Evolutionary conservation across 2,329 filamentous ascomycete genomes (phyloP), one percentile per base, ranked within the genome.

Genomic region (Aspergillus sergii): DNA sequence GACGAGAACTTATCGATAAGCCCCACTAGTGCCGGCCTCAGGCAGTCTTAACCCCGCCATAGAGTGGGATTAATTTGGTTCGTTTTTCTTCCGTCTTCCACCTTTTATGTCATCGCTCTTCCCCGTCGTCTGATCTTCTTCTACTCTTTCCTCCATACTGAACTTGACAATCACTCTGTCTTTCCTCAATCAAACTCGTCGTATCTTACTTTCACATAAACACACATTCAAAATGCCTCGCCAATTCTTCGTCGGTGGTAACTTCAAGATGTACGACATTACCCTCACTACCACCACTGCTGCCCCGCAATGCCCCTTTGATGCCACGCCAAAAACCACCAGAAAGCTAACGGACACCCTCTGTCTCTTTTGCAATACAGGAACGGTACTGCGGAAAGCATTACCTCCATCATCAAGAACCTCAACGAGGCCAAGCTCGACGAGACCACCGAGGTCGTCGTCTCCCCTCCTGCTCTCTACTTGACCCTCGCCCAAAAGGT

Each of bases 181-280:
- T 48, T 59, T 64, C 57, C 36, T 59, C 55, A 51, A 45, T 60
- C 54, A 58, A 57, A 48, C 61, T 59, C 60, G 58, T 57, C 53
- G 19, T 66, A 59, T 62, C 41, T 57, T 56, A 16, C 57, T 43
- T 61, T 64, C 61, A 48, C 39, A 36, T 41, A 41, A 65, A 57
- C 57, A 57, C 41, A 64, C 59, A 69, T 78, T 83, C 87, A 92
- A 77, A 76, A 97, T 96, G 93, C 87, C 90, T 87, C 93, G 93
- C 86, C 91, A 93, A 86, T 97, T 96, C 87, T 96, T 97, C 81
- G 92, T 97, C 81, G 94, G 94, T 82, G 94, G 94, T 79, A 99
- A 99, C 90, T 98, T 98, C 86, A 98, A 99, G 88, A 98, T 98
- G 94, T 96, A 84, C 78, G 86, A 80, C 43, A 53, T 63, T 36